Evolutionary conservation across 2,329 filamentous ascomycete genomes (phyloP).

Genomic region (Scedosporium aurantiacum): DNA sequence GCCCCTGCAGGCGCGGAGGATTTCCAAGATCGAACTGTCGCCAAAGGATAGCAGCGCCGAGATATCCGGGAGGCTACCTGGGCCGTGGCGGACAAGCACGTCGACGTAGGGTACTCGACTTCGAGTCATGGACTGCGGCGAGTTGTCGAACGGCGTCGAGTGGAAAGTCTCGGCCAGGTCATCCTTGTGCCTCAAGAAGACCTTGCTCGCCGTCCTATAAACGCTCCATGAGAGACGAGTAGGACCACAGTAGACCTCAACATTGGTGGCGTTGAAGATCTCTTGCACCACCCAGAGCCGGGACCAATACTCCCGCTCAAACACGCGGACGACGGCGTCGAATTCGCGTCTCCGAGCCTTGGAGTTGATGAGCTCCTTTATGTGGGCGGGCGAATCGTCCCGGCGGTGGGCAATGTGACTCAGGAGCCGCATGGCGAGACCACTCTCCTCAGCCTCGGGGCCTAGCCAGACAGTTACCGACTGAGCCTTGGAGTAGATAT

Average conservation of each 20-base stretch:
- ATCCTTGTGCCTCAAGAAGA: slow-evolving; percentile 10
- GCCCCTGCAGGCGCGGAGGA: slow-evolving; percentile 15
- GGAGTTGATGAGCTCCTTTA: slow-evolving; percentile 10
- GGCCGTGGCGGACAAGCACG: slow-evolving; percentile 11
- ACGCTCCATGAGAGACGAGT: slow-evolving; percentile 13
- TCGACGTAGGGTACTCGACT: slow-evolving; percentile 8
- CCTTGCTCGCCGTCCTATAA: slow-evolving; percentile 10
- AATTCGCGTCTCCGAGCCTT: slow-evolving; percentile 4
- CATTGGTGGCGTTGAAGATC: slow-evolving; percentile 14
- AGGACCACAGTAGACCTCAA: slow-evolving; percentile 16
- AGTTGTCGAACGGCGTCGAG: neutral
- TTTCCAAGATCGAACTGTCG: slow-evolving; percentile 9
- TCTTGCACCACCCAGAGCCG: slow-evolving; percentile 23
- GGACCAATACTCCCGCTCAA: slow-evolving; percentile 24
- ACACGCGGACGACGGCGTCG: slow-evolving; percentile 17
- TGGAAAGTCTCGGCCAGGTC: slow-evolving; percentile 7
- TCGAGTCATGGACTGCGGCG: slow-evolving; percentile 5
- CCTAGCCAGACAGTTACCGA: slow-evolving; percentile 14
- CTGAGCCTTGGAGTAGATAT: slow-evolving; percentile 12
- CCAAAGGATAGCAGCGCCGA: neutral
- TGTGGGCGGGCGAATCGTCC: slow-evolving; percentile 1
- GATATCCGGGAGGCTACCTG: slow-evolving; percentile 9
- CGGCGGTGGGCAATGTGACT: slow-evolving; percentile 1
- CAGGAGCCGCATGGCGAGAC: slow-evolving; percentile 10
- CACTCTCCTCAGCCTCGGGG: slow-evolving; percentile 9